Evolutionary conservation across 1,284 basidiomycete species (phyloP), one percentile per base, ranked within the genome.

Genomic region (Malassezia sympodialis): DNA sequence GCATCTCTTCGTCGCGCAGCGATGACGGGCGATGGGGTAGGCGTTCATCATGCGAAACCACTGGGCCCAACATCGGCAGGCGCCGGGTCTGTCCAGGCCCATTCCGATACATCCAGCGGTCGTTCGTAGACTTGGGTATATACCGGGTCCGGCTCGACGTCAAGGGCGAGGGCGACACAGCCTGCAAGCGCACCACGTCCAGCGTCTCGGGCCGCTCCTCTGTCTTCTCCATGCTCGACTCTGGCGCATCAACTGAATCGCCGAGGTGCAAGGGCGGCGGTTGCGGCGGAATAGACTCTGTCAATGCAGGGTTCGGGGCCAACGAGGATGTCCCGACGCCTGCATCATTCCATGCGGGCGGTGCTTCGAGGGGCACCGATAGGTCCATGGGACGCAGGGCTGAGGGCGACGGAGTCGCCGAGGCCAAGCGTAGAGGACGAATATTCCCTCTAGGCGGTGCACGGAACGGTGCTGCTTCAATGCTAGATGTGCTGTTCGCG

Each of bases 401-500:
- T 11, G 37, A 24, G 14, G 41, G 41, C n/a, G 41, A 43, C 11
- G 24, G 23, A 42, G 40, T 31, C n/a, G 19, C 23, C 35, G n/a
- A 23, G 8, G 17, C 5, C 30, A 23, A n/a, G 45, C 14, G 17
- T 1, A 19, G 45, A 2, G 37, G 19, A 6, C 47, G 47, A n/a
- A 57, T 24, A 37, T 72, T 72, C n/a, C 71, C 71, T 10, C 66
- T 52, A 14, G 71, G 71, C 11, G 69, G 69, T 26, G 66, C 62
- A 10, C 70, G 65, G 37, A 73, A 73, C 10, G 71, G 71, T 0
- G 59, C 68, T 4, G 71, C 68, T 41, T 73, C 71, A 26, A 73
- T 62, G 53, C 69, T 72, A 50, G 62, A 66, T 15, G 68, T 68
- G 58, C 66, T 69, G 52, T 64, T 69, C 46, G 66, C 71, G 17